Evolutionary conservation across 306 rosid genomes (phyloP), one percentile per base, ranked within the genome.

Genomic region (Cajanus cajan): DNA sequence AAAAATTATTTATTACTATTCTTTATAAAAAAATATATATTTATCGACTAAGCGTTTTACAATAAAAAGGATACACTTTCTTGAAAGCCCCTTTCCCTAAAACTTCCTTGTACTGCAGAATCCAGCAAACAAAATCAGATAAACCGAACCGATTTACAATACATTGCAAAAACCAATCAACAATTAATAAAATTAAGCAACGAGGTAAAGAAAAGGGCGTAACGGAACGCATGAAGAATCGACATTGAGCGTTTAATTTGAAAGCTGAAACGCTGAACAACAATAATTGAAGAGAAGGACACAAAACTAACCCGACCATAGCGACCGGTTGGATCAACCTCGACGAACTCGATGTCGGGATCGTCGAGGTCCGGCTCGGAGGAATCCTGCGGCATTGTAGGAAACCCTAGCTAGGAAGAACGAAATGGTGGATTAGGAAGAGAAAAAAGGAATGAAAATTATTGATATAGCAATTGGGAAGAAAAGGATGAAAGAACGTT

Each of bases 81-180:
- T 96, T 96, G 88, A 93, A 96, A 58, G 99, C 99, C 14, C 98
- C 99, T 66, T 87, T 93, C 21, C 99, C 99, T 55, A 96, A 82
- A 84, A 93, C 67, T 85, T 91, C 99, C 82, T 84, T 93, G 85
- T 96, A 96, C 99, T 96, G 97, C 84, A 48, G 59, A 82, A 82
- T 69, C 57, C 78, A 74, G 37, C 21, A 80, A 74, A 54, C 39
- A 3, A 50, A 76, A 74, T 72, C 59, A 74, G 78, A 58, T 82
- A 50, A 71, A 45, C 22, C 28, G 12, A 59, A 81, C 16, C 7
- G 19, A 7, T 43, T 45, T 0, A 59, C 1, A 64, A 73, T n/a
- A 24, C 39, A 74, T 24, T 10, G 22, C 37, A 73, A 77, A n/a
- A 74, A 40, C 8, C 4, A 44, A 72, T 54, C 19, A 67, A 65